Percentiles rank a stretch among this genome's conserved stretches.
phyloP scores from a whole-genome alignment of 2,329 filamentous ascomycete genomes.

The Blastomyces parvus region DNA sequence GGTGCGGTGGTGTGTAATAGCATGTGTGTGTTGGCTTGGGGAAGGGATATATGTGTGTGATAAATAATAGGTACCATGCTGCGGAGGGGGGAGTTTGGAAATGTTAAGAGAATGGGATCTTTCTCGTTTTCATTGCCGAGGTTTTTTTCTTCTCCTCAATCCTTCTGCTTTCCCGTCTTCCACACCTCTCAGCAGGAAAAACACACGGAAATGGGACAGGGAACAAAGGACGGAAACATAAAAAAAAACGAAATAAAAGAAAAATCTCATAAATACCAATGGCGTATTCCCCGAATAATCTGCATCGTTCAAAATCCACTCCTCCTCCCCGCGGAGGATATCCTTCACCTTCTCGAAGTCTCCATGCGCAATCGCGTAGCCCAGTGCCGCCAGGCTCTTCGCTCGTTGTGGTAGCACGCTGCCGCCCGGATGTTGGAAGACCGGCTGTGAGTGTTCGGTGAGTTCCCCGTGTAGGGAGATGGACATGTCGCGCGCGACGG shows the following conservation, averaged over 20 bases:
- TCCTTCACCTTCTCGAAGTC: conserved; percentile 57
- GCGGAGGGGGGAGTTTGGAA: not conserved
- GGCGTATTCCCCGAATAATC: conserved; percentile 76
- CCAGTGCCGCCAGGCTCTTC: conserved; percentile 63
- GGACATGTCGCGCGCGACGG: conserved; percentile 63
- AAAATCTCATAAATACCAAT: conserved; percentile 25
- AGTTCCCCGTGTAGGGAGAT: conserved; percentile 72
- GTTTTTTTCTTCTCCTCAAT: too few species aligned
- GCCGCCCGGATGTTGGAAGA: conserved; percentile 64
- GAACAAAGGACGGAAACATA: not conserved
- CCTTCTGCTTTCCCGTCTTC: not conserved
- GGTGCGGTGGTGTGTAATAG: not conserved
- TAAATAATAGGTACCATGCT: not conserved
- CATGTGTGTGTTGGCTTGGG: not conserved
- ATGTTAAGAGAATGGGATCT: not conserved
- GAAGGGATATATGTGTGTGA: not conserved
- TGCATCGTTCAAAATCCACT: conserved; percentile 60
- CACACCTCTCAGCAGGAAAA: not conserved
- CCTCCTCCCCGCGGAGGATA: conserved; percentile 57
- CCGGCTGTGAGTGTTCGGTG: conserved; percentile 62
- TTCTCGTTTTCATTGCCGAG: not conserved
- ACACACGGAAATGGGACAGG: not conserved
- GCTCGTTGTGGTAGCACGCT: conserved; percentile 48
- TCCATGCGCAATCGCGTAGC: conserved; percentile 67
- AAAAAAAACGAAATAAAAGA: not conserved